phyloP scores from a whole-genome alignment of 2,329 filamentous ascomycete genomes.

The Diaporthe vaccinii region DNA sequence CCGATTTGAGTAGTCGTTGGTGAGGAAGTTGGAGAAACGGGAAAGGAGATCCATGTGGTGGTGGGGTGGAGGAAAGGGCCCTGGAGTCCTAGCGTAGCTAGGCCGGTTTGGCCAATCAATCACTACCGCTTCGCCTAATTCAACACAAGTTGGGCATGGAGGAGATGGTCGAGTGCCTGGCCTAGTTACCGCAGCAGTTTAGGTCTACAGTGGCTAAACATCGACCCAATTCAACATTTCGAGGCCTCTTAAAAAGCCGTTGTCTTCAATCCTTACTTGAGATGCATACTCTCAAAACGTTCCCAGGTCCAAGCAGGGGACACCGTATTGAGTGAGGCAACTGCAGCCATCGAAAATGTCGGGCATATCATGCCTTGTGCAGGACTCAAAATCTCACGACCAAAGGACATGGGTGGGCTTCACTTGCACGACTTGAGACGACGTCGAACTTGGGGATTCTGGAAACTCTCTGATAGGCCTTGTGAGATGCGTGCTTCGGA shows the following conservation, averaged over 20 bases:
- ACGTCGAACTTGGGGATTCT: neutral
- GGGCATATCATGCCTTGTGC: neutral
- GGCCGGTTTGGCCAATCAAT: neutral
- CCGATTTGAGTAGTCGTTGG: neutral
- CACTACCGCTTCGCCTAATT: neutral
- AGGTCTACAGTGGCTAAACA: neutral
- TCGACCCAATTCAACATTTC: neutral
- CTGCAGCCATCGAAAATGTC: neutral
- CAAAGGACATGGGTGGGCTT: neutral
- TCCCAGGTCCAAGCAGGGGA: too few species aligned
- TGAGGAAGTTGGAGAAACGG: conserved; percentile 14
- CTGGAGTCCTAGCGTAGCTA: neutral
- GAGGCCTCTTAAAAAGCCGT: neutral
- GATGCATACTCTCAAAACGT: neutral
- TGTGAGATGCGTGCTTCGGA: neutral
- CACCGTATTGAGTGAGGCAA: neutral
- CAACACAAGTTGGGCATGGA: neutral
- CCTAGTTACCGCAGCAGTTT: neutral
- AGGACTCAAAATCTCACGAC: neutral
- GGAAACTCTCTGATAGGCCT: neutral
- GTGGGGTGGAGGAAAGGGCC: neutral
- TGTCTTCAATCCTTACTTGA: neutral
- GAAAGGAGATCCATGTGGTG: neutral
- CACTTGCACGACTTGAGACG: neutral
- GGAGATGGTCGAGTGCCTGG: neutral